Base-by-base conservation (phyloP, 352 stramenopile species). In the Globisporangium echinulatum region DNA sequence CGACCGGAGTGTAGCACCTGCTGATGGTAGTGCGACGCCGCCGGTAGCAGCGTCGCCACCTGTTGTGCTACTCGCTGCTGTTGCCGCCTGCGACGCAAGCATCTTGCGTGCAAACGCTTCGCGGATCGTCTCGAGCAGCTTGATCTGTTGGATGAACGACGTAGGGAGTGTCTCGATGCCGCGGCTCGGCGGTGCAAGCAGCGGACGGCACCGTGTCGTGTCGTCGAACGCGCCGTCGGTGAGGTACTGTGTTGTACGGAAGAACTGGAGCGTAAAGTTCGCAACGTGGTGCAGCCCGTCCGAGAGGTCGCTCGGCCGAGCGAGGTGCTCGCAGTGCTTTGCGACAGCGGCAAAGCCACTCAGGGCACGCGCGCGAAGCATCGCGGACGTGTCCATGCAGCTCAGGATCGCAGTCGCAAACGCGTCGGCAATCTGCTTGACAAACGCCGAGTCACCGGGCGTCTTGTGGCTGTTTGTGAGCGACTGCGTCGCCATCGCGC, bases 251-350 rank as follows among this genome's bases (percentile, higher is more conserved):
- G 79, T 82, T 1, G 70, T 73, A 44, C 78, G 74, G 38, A 90
- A 70, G 54, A 92, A 90, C 57, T 88, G 79, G n/a, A 90, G 54
- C 25, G 89, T 66, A 52, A 92, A 90, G 49, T 90, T 90, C 1
- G 79, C 78, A 38, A 90, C 72, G 55, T 92, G 83, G 53, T 88
- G 77, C 7, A 90, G 67, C 37, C 76, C 78, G 1, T 75, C 64
- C 2, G 82, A 92, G 49, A 90, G 59, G 64, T 88, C 81, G n/a
- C 44, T 64, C 38, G 77, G 65, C 50, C 78, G 74, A 37, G 77
- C 60, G 13, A 68, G 53, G 1, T 64, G 68, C 40, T 84, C 76
- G 59, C 75, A 79, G 43, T 74, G 66, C 53, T 74, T 79, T 7
- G 75, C 81, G 1, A 79, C 81, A 19, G 67, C 56, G 37, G 81